Percentiles rank a stretch among this genome's conserved stretches.
These are phyloP conservation scores for Microcos paniculata DNA, from an alignment of 345 rosid genomes.

Conservation along the genomic window DNA sequence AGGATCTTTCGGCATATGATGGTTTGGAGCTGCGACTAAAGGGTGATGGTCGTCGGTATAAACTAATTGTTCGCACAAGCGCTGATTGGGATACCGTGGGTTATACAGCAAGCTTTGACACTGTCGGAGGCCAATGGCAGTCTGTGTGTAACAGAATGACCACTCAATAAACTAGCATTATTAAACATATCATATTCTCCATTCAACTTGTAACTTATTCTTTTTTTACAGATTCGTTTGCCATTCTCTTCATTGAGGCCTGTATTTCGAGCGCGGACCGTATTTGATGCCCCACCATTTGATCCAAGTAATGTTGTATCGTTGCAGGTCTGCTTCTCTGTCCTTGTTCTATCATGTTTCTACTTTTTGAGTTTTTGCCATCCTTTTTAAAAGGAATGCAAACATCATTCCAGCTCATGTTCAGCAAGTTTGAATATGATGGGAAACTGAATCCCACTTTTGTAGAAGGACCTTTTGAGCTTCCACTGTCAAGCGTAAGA, in stretches of 20 bases:
- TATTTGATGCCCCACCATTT: conserved; percentile 73
- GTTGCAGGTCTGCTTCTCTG: conserved; percentile 55
- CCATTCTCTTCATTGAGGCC: conserved; percentile 90
- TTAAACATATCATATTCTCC: background rate
- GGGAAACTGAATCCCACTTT: conserved; percentile 90
- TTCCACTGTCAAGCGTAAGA: conserved; percentile 64
- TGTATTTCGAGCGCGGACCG: conserved; percentile 75
- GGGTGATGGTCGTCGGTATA: conserved; percentile 89
- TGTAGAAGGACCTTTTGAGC: conserved; percentile 81
- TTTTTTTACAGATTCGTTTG: conserved; percentile 49
- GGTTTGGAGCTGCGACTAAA: conserved; percentile 76
- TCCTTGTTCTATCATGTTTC: background rate
- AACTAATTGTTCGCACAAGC: conserved; percentile 73
- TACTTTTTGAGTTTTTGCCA: background rate
- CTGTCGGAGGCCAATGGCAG: conserved; percentile 81
- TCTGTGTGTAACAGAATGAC: conserved; percentile 47
- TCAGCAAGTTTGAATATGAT: conserved; percentile 96
- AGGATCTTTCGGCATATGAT: conserved; percentile 86
- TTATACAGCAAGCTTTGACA: conserved; percentile 78
- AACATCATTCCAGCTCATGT: conserved; percentile 72
- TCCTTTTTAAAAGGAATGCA: conserved; percentile 13
- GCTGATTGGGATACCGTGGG: conserved; percentile 94
- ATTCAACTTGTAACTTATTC: background rate
- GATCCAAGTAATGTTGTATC: conserved; percentile 69
- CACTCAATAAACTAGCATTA: background rate